phyloP scores from a whole-genome alignment of 331 rosid species.

The Prunus yedoensis region DNA sequence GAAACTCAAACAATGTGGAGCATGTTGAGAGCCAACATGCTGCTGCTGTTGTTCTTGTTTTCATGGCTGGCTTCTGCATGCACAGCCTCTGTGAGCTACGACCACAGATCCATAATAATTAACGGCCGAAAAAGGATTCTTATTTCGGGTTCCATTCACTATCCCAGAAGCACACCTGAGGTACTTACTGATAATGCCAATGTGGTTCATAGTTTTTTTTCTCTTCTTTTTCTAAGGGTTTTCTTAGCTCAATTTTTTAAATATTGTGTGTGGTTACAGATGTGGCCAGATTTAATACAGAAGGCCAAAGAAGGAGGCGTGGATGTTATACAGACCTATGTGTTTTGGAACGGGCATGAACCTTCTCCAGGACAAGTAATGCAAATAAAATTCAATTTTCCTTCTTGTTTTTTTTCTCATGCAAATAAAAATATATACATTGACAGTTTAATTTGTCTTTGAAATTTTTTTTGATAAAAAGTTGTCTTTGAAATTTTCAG shows the following conservation, averaged over 20 bases:
- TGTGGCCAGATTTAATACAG: slow-evolving; percentile 94
- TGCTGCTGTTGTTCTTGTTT: slow-evolving; percentile 27
- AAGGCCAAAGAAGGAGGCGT: slow-evolving; percentile 98
- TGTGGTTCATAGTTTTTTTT: slow-evolving; percentile 28
- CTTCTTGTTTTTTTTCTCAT: not conserved
- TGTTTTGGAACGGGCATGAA: slow-evolving; percentile 97
- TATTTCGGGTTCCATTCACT: slow-evolving; percentile 91
- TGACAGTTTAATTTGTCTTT: not conserved
- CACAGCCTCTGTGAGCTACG: slow-evolving; percentile 70
- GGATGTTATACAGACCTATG: slow-evolving; percentile 97
- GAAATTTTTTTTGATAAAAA: not conserved
- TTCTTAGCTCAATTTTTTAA: not conserved
- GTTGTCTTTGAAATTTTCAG: slow-evolving; percentile 33
- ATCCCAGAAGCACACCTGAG: slow-evolving; percentile 95
- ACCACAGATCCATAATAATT: slow-evolving; percentile 68
- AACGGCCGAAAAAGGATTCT: slow-evolving; percentile 74
- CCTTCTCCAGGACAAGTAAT: slow-evolving; percentile 82
- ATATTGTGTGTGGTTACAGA: slow-evolving; percentile 42
- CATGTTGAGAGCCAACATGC: slow-evolving; percentile 15
- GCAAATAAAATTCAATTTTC: not conserved
- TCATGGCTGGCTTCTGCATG: slow-evolving; percentile 47
- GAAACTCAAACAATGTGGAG: slow-evolving; percentile 36
- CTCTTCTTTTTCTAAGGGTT: too few species aligned
- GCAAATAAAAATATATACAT: slow-evolving; percentile 10
- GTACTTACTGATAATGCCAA: slow-evolving; percentile 35